Evolutionary conservation across 1,284 basidiomycete species (phyloP).

Genomic region (Ceratobasidium sp.): DNA sequence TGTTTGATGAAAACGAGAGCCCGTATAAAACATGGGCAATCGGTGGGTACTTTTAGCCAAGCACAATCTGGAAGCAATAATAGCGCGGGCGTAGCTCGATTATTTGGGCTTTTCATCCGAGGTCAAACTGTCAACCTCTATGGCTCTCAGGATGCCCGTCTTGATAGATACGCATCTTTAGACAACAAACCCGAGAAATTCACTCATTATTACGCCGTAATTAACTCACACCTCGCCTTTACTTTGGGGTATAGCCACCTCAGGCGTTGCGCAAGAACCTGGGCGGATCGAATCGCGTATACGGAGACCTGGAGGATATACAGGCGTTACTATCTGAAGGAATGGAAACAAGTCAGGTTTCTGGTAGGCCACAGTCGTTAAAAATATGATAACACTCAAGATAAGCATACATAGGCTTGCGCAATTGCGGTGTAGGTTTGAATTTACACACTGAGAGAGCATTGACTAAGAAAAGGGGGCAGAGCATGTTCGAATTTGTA

Average conservation of each 20-base stretch:
- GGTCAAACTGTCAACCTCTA: conserved; percentile 16
- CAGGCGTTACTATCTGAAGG: conserved; percentile 5
- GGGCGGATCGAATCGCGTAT: conserved; percentile 34
- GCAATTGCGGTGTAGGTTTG: conserved; percentile 10
- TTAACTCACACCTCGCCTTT: conserved; percentile 5
- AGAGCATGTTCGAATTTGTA: background rate
- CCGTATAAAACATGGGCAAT: conserved; percentile 17
- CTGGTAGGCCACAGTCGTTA: background rate
- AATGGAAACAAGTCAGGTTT: conserved; percentile 22
- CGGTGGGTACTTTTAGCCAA: background rate
- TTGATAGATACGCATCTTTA: conserved; percentile 23
- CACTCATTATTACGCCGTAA: background rate
- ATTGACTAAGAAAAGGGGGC: background rate
- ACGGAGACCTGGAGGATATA: conserved; percentile 32
- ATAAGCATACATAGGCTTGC: background rate
- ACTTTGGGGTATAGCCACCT: conserved; percentile 4
- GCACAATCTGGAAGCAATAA: background rate
- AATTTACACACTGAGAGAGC: background rate
- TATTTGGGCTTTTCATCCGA: conserved; percentile 27
- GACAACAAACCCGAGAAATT: conserved; percentile 7
- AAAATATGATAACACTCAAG: background rate
- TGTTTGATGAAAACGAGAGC: background rate
- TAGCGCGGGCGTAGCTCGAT: background rate
- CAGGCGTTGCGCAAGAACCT: conserved; percentile 8
- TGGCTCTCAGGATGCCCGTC: conserved; percentile 14